phyloP scores from a whole-genome alignment of 2,329 filamentous ascomycete genomes.

The Escovopsis weberi region DNA sequence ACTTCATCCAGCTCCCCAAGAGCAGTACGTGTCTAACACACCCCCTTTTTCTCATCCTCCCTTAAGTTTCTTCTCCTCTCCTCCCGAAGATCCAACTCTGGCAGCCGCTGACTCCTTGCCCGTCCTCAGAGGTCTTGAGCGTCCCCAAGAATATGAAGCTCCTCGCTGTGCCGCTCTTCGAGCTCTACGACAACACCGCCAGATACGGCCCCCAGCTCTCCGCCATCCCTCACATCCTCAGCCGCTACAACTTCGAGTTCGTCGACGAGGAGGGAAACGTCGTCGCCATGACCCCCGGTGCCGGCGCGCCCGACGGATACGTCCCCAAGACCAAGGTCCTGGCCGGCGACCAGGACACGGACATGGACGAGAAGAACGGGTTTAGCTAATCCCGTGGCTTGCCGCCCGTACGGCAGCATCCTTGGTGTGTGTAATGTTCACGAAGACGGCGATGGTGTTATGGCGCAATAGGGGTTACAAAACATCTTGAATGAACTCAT shows the following conservation, averaged over 20 bases:
- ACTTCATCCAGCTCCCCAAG: constrained; percentile 87
- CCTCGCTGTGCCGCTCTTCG: constrained; percentile 88
- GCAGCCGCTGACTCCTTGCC: background rate
- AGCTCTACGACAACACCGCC: constrained; percentile 93
- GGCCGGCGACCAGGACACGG: constrained; percentile 40
- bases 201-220: constrained; percentile 92
- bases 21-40: constrained; percentile 49
- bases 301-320: constrained; percentile 41
- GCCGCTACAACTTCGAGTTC: constrained; percentile 94
- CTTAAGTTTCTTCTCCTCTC: too few species aligned
- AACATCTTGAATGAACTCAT: background rate
- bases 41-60: background rate
- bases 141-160: constrained; percentile 99
- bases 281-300: constrained; percentile 69
- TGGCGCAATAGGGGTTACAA: constrained; percentile 13
- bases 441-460: constrained; percentile 22
- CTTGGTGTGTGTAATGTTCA: constrained; percentile 8
- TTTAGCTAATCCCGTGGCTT: constrained; percentile 11
- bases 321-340: constrained; percentile 52
- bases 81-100: background rate
- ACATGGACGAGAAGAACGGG: constrained; percentile 41
- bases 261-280: constrained; percentile 86
- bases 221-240: constrained; percentile 88
- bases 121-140: constrained; percentile 63
- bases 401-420: too few species aligned